phyloP scores from a whole-genome alignment of 2,329 filamentous ascomycete genomes.

The Tolypocladium amazonense region DNA sequence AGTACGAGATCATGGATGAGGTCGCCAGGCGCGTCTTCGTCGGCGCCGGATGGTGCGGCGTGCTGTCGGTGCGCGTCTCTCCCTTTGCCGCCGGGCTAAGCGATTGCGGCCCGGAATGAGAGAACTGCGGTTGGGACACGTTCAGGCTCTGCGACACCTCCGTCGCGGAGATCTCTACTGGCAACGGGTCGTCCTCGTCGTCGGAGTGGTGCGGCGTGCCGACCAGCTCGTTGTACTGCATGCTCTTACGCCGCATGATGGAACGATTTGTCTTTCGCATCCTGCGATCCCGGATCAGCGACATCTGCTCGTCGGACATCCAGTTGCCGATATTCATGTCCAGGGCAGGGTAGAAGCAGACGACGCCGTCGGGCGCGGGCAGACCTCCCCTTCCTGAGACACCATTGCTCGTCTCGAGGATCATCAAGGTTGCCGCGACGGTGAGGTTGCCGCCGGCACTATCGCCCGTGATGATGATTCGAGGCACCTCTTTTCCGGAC shows the following conservation, averaged over 20 bases:
- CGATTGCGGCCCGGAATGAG: slow-evolving; percentile 31
- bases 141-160: slow-evolving; percentile 22
- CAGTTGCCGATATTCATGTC: slow-evolving; percentile 98
- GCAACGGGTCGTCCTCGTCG: slow-evolving; percentile 49
- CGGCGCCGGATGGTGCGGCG: slow-evolving; percentile 43
- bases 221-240: slow-evolving; percentile 77
- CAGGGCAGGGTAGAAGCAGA: slow-evolving; percentile 80
- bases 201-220: slow-evolving; percentile 76
- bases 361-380: slow-evolving; percentile 66
- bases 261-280: slow-evolving; percentile 67
- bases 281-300: slow-evolving; percentile 74
- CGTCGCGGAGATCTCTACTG: slow-evolving; percentile 11
- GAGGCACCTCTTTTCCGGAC: slow-evolving; percentile 24
- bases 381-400: slow-evolving; percentile 37
- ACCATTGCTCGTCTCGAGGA: slow-evolving; percentile 61
- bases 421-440: slow-evolving; percentile 73
- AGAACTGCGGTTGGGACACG: slow-evolving; percentile 31
- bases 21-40: slow-evolving; percentile 83
- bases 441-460: slow-evolving; percentile 39
- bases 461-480: slow-evolving; percentile 35
- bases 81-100: slow-evolving; percentile 11
- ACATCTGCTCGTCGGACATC: slow-evolving; percentile 99
- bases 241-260: slow-evolving; percentile 74
- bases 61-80: slow-evolving; percentile 11
- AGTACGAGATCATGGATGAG: slow-evolving; percentile 96